These are phyloP conservation scores for Sporothrix inflata DNA, from an alignment of 2,329 filamentous ascomycete species.

Conservation along the genomic window DNA sequence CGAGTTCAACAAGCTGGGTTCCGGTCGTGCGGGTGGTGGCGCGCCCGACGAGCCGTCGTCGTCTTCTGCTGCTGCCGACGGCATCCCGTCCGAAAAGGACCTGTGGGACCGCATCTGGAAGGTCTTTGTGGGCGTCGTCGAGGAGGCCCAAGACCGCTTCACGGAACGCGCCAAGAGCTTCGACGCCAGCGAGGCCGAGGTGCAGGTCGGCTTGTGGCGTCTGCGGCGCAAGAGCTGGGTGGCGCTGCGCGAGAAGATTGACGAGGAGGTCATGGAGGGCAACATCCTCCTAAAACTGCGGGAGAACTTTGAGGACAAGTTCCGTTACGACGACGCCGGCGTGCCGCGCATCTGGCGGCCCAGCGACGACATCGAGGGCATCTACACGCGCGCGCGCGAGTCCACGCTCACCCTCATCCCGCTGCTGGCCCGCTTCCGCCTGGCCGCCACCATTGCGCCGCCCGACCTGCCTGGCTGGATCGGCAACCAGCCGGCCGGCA, in stretches of 20 bases:
- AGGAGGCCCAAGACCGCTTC: conserved; percentile 84
- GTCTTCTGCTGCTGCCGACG: conserved; percentile 57
- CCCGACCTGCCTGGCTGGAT: conserved; percentile 87
- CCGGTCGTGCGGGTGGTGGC: conserved; percentile 78
- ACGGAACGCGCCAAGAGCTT: conserved; percentile 89
- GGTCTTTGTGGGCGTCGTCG: conserved; percentile 79
- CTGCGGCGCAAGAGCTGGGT: conserved; percentile 93
- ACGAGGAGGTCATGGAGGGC: conserved; percentile 97
- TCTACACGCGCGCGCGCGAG: conserved; percentile 90
- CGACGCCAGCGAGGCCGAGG: conserved; percentile 87
- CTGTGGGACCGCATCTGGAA: conserved; percentile 97
- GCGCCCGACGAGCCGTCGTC: conserved; percentile 67
- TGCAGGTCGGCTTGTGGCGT: conserved; percentile 89
- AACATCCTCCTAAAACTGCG: conserved; percentile 93
- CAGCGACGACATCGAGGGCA: conserved; percentile 93
- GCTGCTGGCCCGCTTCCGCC: conserved; percentile 80
- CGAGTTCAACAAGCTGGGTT: conserved; percentile 95
- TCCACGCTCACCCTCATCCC: conserved; percentile 91
- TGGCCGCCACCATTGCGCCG: conserved; percentile 71
- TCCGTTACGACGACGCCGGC: conserved; percentile 93
- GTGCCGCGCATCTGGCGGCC: conserved; percentile 97
- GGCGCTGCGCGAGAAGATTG: conserved; percentile 84
- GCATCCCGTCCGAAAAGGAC: conserved; percentile 74
- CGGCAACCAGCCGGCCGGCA: conserved; percentile 73
- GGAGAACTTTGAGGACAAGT: conserved; percentile 99